Percentiles rank a stretch among this genome's conserved stretches.
phyloP scores from a whole-genome alignment of 2,329 filamentous ascomycete species.

The Calonectria multiphialidica region DNA sequence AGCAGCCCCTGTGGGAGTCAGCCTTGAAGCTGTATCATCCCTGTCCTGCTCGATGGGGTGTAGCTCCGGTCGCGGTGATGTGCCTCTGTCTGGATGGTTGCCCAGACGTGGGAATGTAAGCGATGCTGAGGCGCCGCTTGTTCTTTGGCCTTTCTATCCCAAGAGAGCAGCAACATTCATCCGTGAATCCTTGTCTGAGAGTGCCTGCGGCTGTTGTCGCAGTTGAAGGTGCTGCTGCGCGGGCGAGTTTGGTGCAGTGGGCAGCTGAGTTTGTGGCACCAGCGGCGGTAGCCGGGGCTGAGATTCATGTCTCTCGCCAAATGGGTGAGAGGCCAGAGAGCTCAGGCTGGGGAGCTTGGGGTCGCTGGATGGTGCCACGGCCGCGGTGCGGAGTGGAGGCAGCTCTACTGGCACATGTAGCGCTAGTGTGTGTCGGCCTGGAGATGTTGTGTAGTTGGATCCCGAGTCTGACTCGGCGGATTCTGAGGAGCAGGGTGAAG shows the following conservation, averaged over 20 bases:
- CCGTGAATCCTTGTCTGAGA: slow-evolving; percentile 33
- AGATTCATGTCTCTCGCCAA: slow-evolving; percentile 19
- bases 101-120: neutral
- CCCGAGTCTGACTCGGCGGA: slow-evolving; percentile 75
- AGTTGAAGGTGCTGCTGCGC: slow-evolving; percentile 32
- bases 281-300: slow-evolving; percentile 31
- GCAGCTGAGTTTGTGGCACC: slow-evolving; percentile 38
- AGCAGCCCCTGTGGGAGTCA: neutral
- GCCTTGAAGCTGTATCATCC: neutral
- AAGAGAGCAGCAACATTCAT: slow-evolving; percentile 43
- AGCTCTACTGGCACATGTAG: slow-evolving; percentile 56
- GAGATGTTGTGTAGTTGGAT: slow-evolving; percentile 73
- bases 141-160: slow-evolving; percentile 8
- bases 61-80: neutral
- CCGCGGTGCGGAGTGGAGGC: slow-evolving; percentile 48
- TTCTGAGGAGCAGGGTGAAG: slow-evolving; percentile 54
- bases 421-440: slow-evolving; percentile 52
- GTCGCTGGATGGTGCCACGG: slow-evolving; percentile 13
- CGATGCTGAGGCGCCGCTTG: neutral
- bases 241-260: slow-evolving; percentile 45
- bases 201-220: slow-evolving; percentile 19
- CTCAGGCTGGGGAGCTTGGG: slow-evolving; percentile 47
- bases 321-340: slow-evolving; percentile 25
- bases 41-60: neutral
- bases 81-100: neutral